These are phyloP conservation scores for Oryza nivara DNA, from an alignment of 176 grass and related monocot genomes.

Conservation along the genomic window DNA sequence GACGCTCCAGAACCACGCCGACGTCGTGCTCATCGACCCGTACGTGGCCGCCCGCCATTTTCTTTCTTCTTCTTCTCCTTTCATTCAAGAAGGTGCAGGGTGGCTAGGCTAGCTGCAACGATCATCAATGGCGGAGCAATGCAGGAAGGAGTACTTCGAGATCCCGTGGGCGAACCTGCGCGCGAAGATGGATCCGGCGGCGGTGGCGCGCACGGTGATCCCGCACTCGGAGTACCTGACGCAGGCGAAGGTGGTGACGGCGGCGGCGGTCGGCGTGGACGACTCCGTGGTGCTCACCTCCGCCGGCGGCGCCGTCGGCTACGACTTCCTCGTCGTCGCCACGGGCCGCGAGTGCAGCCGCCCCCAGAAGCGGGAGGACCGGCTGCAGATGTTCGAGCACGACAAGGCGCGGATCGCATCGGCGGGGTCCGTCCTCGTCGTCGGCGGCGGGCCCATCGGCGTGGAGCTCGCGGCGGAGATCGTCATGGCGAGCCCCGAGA, in stretches of 20 bases:
- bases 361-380: conserved; percentile 34
- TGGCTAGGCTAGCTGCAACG: background rate
- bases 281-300: conserved; percentile 63
- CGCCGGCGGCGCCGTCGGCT: conserved; percentile 44
- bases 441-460: conserved; percentile 68
- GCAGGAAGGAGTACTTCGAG: conserved; percentile 86
- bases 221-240: conserved; percentile 66
- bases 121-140: background rate
- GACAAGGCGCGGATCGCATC: conserved; percentile 53
- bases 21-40: conserved; percentile 79
- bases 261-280: conserved; percentile 48
- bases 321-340: conserved; percentile 76
- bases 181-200: conserved; percentile 56
- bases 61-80: too few relatives aligned
- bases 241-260: conserved; percentile 50
- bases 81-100: background rate
- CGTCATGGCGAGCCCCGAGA: conserved; percentile 51
- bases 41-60: conserved; percentile 2
- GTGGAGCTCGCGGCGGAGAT: conserved; percentile 79
- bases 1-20: conserved; percentile 61
- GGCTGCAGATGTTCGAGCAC: conserved; percentile 55
- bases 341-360: conserved; percentile 46
- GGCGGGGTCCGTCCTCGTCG: conserved; percentile 47
- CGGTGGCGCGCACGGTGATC: conserved; percentile 58
- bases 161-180: conserved; percentile 83